Evolutionary conservation across 306 rosid genomes (phyloP).

Genomic region (Medicago ruthenica): DNA sequence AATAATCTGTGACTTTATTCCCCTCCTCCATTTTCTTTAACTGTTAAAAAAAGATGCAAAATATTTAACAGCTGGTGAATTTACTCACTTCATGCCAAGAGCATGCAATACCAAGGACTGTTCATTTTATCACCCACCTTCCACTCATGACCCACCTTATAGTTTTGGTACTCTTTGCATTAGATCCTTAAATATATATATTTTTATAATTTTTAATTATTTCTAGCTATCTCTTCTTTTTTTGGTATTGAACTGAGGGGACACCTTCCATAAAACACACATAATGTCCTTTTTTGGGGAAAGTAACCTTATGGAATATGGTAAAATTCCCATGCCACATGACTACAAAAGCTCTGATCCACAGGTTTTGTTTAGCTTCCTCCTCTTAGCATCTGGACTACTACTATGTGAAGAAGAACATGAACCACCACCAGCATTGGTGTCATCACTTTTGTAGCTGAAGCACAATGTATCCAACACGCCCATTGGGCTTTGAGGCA

Average conservation of each 20-base stretch:
- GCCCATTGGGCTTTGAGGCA: slow-evolving; percentile 83
- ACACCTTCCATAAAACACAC: slow-evolving; percentile 52
- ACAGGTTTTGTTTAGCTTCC: slow-evolving; percentile 79
- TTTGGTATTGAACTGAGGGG: slow-evolving; percentile 33
- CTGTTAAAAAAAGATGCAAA: slow-evolving; percentile 65
- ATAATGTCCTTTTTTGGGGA: slow-evolving; percentile 42
- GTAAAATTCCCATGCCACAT: slow-evolving; percentile 45
- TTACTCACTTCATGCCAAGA: slow-evolving; percentile 45
- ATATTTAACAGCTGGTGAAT: slow-evolving; percentile 73
- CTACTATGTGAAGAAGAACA: slow-evolving; percentile 62
- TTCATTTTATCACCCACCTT: slow-evolving; percentile 47
- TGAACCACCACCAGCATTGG: slow-evolving; percentile 57
- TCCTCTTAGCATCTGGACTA: slow-evolving; percentile 75
- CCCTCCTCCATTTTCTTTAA: slow-evolving; percentile 37
- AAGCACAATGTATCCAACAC: slow-evolving; percentile 79
- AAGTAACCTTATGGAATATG: slow-evolving; percentile 45
- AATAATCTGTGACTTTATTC: slow-evolving; percentile 35
- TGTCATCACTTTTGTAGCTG: slow-evolving; percentile 82
- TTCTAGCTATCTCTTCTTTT: slow-evolving; percentile 37
- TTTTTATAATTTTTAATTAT: neutral
- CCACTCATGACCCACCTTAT: slow-evolving; percentile 60
- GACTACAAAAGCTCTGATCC: slow-evolving; percentile 59
- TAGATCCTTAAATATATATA: neutral
- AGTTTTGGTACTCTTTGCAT: slow-evolving; percentile 12
- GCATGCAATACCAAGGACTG: slow-evolving; percentile 44